Conservation (phyloP, 108 stramenopile genomes). For the Discostella pseudostelligera region DNA sequence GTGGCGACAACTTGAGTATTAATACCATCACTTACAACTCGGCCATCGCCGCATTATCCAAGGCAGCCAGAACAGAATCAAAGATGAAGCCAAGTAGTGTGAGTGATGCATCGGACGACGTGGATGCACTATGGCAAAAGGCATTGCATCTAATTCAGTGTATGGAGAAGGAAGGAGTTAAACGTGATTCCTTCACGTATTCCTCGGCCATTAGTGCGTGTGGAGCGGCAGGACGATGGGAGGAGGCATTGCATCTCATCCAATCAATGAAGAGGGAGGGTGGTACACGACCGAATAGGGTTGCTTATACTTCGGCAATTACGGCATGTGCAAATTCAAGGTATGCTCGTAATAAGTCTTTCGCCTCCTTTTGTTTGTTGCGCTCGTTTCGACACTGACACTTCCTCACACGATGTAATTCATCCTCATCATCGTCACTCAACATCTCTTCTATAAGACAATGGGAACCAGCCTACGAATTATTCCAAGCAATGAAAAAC, state of each 20-base stretch:
- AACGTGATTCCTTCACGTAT: slow-evolving; percentile 73
- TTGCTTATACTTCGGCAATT: slow-evolving; percentile 74
- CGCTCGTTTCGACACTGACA: not conserved
- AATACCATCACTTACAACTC: slow-evolving; percentile 81
- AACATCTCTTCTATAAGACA: slow-evolving; percentile 57
- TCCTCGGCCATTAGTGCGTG: slow-evolving; percentile 79
- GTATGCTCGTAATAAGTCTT: slow-evolving; percentile 12
- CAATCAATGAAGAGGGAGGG: slow-evolving; percentile 60
- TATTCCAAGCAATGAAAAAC: slow-evolving; percentile 71
- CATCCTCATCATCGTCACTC: no score
- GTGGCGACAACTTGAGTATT: slow-evolving; percentile 53
- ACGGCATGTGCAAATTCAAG: slow-evolving; percentile 20
- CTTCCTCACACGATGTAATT: slow-evolving; percentile 4
- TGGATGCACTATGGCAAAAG: slow-evolving; percentile 51
- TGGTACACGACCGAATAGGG: slow-evolving; percentile 57
- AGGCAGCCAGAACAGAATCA: slow-evolving; percentile 45
- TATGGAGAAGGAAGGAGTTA: slow-evolving; percentile 66
- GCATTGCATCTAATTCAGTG: slow-evolving; percentile 55
- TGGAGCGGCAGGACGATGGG: slow-evolving; percentile 74
- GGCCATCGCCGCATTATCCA: slow-evolving; percentile 72
- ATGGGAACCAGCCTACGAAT: slow-evolving; percentile 56
- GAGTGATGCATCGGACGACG: slow-evolving; percentile 25
- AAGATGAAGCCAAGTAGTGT: slow-evolving; percentile 31
- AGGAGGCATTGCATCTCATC: slow-evolving; percentile 73
- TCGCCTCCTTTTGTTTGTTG: not conserved